A percentile compares a stretch with the other conserved stretches of the same genome.
phyloP scores from a whole-genome alignment of 1,284 basidiomycete species.

The Heliocybe sulcata region DNA sequence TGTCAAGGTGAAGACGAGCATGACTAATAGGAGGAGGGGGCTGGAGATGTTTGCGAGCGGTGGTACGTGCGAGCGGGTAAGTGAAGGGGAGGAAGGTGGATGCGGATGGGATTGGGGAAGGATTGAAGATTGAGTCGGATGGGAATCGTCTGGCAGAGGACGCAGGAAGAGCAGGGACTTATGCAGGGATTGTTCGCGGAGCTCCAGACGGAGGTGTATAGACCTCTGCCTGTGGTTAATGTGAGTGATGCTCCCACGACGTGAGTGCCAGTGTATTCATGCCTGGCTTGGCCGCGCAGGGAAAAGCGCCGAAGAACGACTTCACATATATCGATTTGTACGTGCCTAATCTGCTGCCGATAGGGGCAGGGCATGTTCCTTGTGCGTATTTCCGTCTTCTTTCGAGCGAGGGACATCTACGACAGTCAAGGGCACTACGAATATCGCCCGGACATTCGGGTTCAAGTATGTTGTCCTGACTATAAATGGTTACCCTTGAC shows the following conservation, averaged over 20 bases:
- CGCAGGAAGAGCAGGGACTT: conserved; percentile 41
- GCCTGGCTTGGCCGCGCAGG: conserved; percentile 40
- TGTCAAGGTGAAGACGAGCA: conserved; percentile 83
- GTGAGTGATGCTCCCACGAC: no score
- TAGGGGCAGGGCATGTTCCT: conserved; percentile 82
- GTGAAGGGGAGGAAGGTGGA: not conserved
- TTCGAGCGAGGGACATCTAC: no score
- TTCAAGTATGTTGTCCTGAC: conserved; percentile 71
- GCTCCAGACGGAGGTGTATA: conserved; percentile 81
- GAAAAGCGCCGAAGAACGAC: conserved; percentile 88
- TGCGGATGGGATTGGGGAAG: not conserved
- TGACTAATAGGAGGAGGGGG: conserved; percentile 76
- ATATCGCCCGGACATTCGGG: conserved; percentile 82
- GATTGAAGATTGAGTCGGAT: not conserved
- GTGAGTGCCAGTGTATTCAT: no score
- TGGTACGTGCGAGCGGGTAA: conserved; percentile 11
- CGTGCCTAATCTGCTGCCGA: conserved; percentile 90
- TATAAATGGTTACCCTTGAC: conserved; percentile 4
- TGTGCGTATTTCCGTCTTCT: conserved; percentile 48
- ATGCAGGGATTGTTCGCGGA: conserved; percentile 87
- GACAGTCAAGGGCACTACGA: conserved; percentile 85
- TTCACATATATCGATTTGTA: conserved; percentile 98
- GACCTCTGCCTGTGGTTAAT: conserved; percentile 75
- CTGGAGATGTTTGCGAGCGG: conserved; percentile 63
- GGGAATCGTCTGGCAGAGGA: conserved; percentile 24